phyloP scores from a whole-genome alignment of 768 basidiomycete genomes.

The Leccinum disarticulatum region DNA sequence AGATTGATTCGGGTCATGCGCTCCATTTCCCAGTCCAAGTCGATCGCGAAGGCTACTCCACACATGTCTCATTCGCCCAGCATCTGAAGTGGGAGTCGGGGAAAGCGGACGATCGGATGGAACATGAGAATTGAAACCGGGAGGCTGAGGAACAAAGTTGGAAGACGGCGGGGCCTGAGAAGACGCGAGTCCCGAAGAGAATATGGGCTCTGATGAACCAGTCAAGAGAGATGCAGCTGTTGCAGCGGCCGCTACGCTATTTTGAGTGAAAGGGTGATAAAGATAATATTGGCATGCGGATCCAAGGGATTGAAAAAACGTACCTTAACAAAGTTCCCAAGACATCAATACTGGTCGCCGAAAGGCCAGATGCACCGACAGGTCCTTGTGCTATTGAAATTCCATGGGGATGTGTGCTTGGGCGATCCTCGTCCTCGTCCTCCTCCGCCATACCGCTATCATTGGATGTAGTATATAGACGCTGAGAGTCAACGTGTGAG shows the following conservation, averaged over 20 bases:
- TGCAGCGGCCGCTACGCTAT: conserved; percentile 87
- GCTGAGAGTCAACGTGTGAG: conserved; percentile 5
- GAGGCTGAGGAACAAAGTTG: conserved; percentile 13
- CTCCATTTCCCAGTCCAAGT: conserved; percentile 48
- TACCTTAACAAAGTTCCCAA: conserved; percentile 82
- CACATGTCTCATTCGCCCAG: conserved; percentile 55
- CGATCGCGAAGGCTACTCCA: conserved; percentile 72
- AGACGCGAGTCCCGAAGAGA: conserved; percentile 54
- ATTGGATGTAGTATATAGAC: conserved; percentile 1
- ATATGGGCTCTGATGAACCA: conserved; percentile 64
- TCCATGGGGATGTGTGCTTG: conserved; percentile 20
- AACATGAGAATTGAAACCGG: conserved; percentile 9
- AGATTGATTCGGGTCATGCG: conserved; percentile 13
- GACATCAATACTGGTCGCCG: conserved; percentile 78
- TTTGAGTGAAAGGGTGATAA: not conserved
- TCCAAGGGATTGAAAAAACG: conserved; percentile 12
- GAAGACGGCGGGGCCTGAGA: conserved; percentile 24
- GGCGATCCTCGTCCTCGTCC: conserved; percentile 17
- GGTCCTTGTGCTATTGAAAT: conserved; percentile 28
- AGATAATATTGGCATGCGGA: not conserved
- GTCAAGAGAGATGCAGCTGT: conserved; percentile 84
- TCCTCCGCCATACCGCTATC: conserved; percentile 8
- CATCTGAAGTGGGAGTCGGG: conserved; percentile 40
- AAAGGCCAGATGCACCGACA: conserved; percentile 41
- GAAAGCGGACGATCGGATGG: conserved; percentile 38